phyloP scores from a whole-genome alignment of 2,329 filamentous ascomycete genomes.

The Cladosporium oxysporum region DNA sequence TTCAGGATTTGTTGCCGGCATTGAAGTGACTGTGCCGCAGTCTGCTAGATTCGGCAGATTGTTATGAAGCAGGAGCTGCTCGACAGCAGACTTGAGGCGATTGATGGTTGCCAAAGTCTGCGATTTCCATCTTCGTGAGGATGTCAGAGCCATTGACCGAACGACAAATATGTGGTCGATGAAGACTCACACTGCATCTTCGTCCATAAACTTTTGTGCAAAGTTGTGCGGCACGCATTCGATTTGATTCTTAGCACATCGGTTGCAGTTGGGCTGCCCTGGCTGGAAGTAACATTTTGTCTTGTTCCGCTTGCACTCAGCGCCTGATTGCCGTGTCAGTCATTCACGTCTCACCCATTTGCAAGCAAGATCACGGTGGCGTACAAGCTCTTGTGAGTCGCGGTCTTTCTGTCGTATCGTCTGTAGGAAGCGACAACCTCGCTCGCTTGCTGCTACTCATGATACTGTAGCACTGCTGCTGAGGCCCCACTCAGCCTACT shows the following conservation, averaged over 20 bases:
- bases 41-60: not conserved
- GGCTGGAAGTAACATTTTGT: slow-evolving; percentile 7
- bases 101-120: not conserved
- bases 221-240: slow-evolving; percentile 8
- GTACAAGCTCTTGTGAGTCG: slow-evolving; percentile 10
- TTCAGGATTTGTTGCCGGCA: not conserved
- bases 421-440: not conserved
- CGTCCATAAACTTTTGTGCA: slow-evolving; percentile 12
- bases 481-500: no score
- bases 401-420: not conserved
- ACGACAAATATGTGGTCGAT: not conserved
- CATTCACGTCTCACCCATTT: not conserved
- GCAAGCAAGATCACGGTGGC: not conserved
- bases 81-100: slow-evolving; percentile 1
- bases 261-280: not conserved
- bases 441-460: slow-evolving; percentile 2
- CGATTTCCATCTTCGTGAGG: not conserved
- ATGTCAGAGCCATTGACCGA: not conserved
- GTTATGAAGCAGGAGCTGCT: not conserved
- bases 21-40: not conserved
- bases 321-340: not conserved
- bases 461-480: not conserved
- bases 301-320: slow-evolving; percentile 6
- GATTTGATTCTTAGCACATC: not conserved
- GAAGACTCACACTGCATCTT: slow-evolving; percentile 1